Conservation (phyloP, 495 filamentous ascomycete species). For the Parathielavia appendiculata region DNA sequence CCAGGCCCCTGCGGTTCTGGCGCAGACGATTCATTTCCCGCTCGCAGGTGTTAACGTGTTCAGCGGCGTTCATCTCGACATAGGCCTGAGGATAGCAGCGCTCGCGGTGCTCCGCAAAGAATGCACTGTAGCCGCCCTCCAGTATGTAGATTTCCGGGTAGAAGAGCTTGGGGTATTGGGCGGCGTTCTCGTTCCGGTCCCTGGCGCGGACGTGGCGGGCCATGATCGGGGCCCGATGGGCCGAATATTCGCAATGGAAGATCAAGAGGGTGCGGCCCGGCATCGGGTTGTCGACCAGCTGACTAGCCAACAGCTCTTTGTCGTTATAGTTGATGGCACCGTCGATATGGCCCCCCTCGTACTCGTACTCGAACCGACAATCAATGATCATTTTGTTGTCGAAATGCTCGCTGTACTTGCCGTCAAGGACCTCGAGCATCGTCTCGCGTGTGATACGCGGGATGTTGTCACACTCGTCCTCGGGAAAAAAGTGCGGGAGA, state of each 20-base stretch:
- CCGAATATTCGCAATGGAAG: slow-evolving; percentile 98
- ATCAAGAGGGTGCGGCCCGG: slow-evolving; percentile 72
- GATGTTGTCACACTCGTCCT: slow-evolving; percentile 74
- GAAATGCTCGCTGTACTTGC: slow-evolving; percentile 68
- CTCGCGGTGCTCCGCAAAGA: slow-evolving; percentile 70
- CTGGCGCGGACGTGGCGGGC: slow-evolving; percentile 78
- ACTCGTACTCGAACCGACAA: slow-evolving; percentile 98
- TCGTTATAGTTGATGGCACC: slow-evolving; percentile 93
- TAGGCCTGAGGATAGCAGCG: slow-evolving; percentile 92
- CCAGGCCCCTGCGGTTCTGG: slow-evolving; percentile 71
- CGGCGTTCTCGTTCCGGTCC: slow-evolving; percentile 77
- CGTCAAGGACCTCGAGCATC: slow-evolving; percentile 79
- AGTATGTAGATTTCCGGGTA: slow-evolving; percentile 97
- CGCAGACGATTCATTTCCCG: slow-evolving; percentile 84
- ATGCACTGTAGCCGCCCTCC: slow-evolving; percentile 91
- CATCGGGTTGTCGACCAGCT: slow-evolving; percentile 65
- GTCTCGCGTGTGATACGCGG: slow-evolving; percentile 80
- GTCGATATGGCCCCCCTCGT: slow-evolving; percentile 90
- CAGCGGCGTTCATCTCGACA: slow-evolving; percentile 86
- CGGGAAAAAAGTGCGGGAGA: slow-evolving; percentile 78
- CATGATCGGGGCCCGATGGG: slow-evolving; percentile 96
- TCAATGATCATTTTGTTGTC: slow-evolving; percentile 81
- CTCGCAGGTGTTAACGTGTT: slow-evolving; percentile 87
- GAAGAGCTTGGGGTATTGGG: slow-evolving; percentile 76
- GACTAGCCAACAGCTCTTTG: slow-evolving; percentile 73